These are phyloP conservation scores for Tricholomella constricta DNA, from an alignment of 768 basidiomycete genomes.

Conservation along the genomic window DNA sequence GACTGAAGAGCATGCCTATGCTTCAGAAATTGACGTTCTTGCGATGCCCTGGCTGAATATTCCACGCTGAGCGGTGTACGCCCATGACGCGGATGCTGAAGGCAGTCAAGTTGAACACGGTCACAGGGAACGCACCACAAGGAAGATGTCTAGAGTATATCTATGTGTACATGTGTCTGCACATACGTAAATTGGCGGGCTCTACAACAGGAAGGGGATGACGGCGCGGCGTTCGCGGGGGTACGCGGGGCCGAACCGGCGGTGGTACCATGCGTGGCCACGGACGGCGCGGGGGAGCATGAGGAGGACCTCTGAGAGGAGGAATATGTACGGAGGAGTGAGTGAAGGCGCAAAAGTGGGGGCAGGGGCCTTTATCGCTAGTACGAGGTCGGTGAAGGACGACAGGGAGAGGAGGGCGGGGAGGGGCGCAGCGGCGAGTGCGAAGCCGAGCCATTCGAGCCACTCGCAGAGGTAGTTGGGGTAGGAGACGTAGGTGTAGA, in stretches of 20 bases:
- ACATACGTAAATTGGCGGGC: no score
- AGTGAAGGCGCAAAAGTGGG: slow-evolving; percentile 42
- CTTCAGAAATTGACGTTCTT: no score
- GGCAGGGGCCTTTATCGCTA: slow-evolving; percentile 27
- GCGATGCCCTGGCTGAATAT: no score
- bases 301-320: slow-evolving; percentile 65
- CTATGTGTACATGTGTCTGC: no score
- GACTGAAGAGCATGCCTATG: no score
- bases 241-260: slow-evolving; percentile 73
- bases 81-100: no score
- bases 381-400: slow-evolving; percentile 11
- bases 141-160: no score
- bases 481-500: slow-evolving; percentile 81
- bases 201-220: slow-evolving; percentile 58
- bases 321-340: slow-evolving; percentile 81
- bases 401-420: slow-evolving; percentile 28
- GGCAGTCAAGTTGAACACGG: no score
- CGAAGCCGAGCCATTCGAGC: slow-evolving; percentile 91
- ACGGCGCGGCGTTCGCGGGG: slow-evolving; percentile 76
- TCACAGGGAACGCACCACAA: no score
- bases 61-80: no score
- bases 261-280: slow-evolving; percentile 86
- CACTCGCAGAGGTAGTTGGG: slow-evolving; percentile 97
- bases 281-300: slow-evolving; percentile 85
- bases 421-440: slow-evolving; percentile 67